These are phyloP conservation scores for Dendrobium chrysotoxum DNA, from an alignment of 106 monocot species.

Conservation along the genomic window DNA sequence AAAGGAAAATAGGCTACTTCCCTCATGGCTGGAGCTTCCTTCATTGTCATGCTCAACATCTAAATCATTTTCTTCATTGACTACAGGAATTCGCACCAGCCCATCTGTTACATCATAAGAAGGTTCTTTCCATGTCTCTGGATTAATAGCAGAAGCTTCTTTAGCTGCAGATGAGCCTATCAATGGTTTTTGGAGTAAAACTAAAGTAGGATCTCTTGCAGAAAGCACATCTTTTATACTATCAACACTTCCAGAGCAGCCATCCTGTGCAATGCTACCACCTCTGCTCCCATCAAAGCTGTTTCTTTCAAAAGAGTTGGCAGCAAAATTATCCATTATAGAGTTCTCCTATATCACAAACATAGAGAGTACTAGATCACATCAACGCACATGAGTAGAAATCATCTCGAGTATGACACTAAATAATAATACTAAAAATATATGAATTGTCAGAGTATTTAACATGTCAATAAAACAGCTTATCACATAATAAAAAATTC, in stretches of 20 bases:
- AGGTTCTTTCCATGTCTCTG: slow-evolving; percentile 11
- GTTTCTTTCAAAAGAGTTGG: slow-evolving; percentile 26
- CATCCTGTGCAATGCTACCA: slow-evolving; percentile 15
- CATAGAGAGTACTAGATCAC: neutral
- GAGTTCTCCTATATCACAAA: slow-evolving; percentile 41
- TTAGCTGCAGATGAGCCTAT: slow-evolving; percentile 20
- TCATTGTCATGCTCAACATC: slow-evolving; percentile 24
- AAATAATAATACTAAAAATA: neutral
- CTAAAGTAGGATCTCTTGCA: slow-evolving; percentile 71
- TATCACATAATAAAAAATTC: neutral
- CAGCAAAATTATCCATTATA: slow-evolving; percentile 16
- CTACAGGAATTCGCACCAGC: slow-evolving; percentile 12
- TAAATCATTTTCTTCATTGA: slow-evolving; percentile 13
- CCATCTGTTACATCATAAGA: slow-evolving; percentile 24
- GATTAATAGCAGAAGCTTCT: slow-evolving; percentile 16
- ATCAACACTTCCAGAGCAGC: slow-evolving; percentile 16
- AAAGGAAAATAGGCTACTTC: slow-evolving; percentile 68
- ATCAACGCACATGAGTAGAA: neutral
- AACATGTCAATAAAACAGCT: neutral
- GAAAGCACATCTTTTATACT: slow-evolving; percentile 31
- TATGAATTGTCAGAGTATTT: neutral
- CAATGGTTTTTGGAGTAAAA: slow-evolving; percentile 54
- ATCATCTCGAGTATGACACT: neutral
- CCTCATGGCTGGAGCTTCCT: slow-evolving; percentile 29
- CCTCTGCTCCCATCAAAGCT: slow-evolving; percentile 21